Percentiles rank a stretch among this genome's conserved stretches.
Conservation (phyloP, 140 eudicot genomes). For the Flaveria floridana region DNA sequence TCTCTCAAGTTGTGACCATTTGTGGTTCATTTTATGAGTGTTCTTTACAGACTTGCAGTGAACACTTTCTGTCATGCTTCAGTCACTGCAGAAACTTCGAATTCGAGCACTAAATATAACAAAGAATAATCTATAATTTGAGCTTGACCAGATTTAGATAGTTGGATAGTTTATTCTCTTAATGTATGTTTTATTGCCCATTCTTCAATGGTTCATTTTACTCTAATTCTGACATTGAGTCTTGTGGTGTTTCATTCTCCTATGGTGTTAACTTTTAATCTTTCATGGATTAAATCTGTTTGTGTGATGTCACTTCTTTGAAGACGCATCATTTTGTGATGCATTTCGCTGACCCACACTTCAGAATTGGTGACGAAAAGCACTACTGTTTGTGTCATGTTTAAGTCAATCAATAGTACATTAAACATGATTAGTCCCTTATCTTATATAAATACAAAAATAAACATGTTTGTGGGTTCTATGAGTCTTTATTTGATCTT, state of each 20-base stretch:
- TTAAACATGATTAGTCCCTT: constrained; percentile 13
- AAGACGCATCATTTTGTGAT: constrained; percentile 5
- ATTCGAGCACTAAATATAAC: neutral
- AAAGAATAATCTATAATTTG: neutral
- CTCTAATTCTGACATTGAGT: neutral
- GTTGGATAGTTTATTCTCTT: neutral
- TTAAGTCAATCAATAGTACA: neutral
- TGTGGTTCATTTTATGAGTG: neutral
- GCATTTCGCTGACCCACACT: constrained; percentile 12
- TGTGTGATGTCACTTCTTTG: constrained; percentile 13
- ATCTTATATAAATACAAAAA: neutral
- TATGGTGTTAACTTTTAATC: neutral
- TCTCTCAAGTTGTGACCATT: neutral
- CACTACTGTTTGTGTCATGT: constrained; percentile 3
- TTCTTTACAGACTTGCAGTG: neutral
- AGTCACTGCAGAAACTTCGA: neutral
- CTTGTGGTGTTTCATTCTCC: neutral
- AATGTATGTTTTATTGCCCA: constrained; percentile 1
- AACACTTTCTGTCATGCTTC: constrained; percentile 15
- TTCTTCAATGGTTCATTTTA: neutral
- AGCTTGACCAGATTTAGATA: neutral
- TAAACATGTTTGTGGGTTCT: neutral
- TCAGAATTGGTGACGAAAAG: constrained; percentile 4
- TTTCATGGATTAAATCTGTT: neutral
- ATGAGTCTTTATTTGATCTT: constrained; percentile 16